Percentiles rank a stretch among this genome's conserved stretches.
These are phyloP conservation scores for Cordyceps farinosa DNA, from an alignment of 2,329 filamentous ascomycete species.

Conservation along the genomic window DNA sequence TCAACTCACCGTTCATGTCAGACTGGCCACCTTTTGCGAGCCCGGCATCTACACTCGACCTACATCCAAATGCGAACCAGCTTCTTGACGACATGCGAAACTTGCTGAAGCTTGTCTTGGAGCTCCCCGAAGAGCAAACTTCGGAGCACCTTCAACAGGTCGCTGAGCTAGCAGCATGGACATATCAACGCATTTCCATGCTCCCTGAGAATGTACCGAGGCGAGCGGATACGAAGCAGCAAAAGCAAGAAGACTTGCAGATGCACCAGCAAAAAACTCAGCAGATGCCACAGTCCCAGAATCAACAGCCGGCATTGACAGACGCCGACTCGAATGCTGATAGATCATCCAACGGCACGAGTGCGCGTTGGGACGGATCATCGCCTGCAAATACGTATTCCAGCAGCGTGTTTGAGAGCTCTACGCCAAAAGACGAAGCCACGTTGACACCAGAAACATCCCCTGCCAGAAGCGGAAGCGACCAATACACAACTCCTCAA, in stretches of 20 bases:
- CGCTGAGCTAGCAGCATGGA: constrained; percentile 36
- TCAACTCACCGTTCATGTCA: constrained; percentile 47
- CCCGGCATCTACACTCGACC: constrained; percentile 38
- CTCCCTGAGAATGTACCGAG: constrained; percentile 29
- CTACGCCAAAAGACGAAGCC: constrained; percentile 8
- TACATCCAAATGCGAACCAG: constrained; percentile 45
- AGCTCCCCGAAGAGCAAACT: constrained; percentile 35
- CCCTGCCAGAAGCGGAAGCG: constrained; percentile 14
- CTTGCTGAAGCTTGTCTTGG: constrained; percentile 41
- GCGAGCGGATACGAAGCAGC: background rate
- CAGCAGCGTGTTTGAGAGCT: constrained; percentile 15
- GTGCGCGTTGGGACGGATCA: constrained; percentile 19
- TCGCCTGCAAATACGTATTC: constrained; percentile 15
- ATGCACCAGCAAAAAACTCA: constrained; percentile 14
- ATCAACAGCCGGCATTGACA: background rate
- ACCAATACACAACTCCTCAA: constrained; percentile 21
- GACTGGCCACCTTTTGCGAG: constrained; percentile 41
- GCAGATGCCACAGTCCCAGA: background rate
- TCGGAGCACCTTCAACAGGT: constrained; percentile 38
- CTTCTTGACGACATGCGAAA: constrained; percentile 51
- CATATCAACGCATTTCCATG: constrained; percentile 37
- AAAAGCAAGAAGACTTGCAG: constrained; percentile 16
- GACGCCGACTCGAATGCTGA: background rate
- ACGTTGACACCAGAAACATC: constrained; percentile 10
- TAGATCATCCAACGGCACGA: constrained; percentile 14